These are phyloP conservation scores for Gossypioides kirkii DNA, from an alignment of 345 rosid species.

Conservation along the genomic window DNA sequence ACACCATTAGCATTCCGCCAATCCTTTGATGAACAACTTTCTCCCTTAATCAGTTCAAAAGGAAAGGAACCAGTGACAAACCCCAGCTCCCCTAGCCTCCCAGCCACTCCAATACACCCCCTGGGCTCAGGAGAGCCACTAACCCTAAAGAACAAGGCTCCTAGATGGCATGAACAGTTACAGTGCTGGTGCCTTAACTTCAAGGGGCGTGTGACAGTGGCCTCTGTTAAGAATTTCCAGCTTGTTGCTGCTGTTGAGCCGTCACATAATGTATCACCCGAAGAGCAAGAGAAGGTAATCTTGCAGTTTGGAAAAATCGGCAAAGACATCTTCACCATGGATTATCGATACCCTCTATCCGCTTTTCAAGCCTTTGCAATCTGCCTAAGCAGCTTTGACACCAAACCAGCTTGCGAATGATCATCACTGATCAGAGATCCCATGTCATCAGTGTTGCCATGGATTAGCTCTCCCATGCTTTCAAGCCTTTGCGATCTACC, in stretches of 20 bases:
- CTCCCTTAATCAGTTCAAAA: conserved; percentile 30
- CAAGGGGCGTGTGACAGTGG: conserved; percentile 92
- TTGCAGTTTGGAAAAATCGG: conserved; percentile 93
- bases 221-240: conserved; percentile 96
- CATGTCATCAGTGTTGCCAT: not conserved
- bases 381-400: conserved; percentile 94
- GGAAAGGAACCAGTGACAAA: conserved; percentile 36
- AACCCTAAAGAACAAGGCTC: conserved; percentile 79
- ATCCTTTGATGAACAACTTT: conserved; percentile 31
- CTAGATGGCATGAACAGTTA: conserved; percentile 97
- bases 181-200: conserved; percentile 98
- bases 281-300: conserved; percentile 79
- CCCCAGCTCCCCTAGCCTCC: conserved; percentile 33
- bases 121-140: conserved; percentile 45
- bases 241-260: conserved; percentile 79
- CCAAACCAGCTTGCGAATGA: conserved; percentile 93
- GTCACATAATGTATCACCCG: conserved; percentile 44
- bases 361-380: conserved; percentile 92
- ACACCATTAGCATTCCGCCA: conserved; percentile 44
- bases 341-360: conserved; percentile 83
- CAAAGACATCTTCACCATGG: conserved; percentile 94
- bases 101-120: conserved; percentile 25
- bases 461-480: conserved; percentile 12
- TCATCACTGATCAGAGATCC: not conserved
- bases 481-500: conserved; percentile 1